Evolutionary conservation across 768 basidiomycete genomes (phyloP), one percentile per base, ranked within the genome.

Genomic region (Russula sp.): DNA sequence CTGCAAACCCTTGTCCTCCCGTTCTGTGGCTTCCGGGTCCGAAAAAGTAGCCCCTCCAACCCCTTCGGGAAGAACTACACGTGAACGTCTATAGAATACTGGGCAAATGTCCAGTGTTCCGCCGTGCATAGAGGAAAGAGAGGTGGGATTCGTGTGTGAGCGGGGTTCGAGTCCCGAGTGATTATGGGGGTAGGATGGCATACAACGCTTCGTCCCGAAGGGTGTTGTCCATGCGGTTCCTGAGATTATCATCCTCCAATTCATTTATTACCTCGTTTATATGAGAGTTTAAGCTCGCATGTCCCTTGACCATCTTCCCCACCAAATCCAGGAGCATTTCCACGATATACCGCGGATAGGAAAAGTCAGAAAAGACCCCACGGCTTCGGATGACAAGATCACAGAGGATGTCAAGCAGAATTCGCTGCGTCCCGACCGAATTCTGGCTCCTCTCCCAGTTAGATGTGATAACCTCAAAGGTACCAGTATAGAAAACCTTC

Each of bases 351-450:
- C 13, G 3, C 2, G 56, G 63, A 5, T 30, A 63, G 6, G 8
- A 2, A 20, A 36, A 28, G 34, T 59, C 26, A 9, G 63, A 63
- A 44, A 63, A 59, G 13, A 48, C 8, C 0, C 57, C 57, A 38
- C 62, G 62, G 10, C 24, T 8, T 48, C 4, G 16, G 20, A 63
- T 52, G 1, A 58, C 24, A 20, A 63, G 62, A 26, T 63, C 62
- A 44, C 56, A 53, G 18, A 58, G 34, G 20, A 63, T 18, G 10
- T 63, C 32, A 24, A 63, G 57, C 0, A 63, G 32, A 50, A 58
- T 28, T 16, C 14, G 30, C 24, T 49, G 55, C n/a, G 55, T 56
- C 28, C 48, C 54, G 20, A 30, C 7, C 0, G 34, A 57, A 3
- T 50, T 9, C 36, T 22, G 32, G 46, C 13, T 40, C 13, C 40